Conservation (phyloP, 1,284 basidiomycete genomes). For the Ustilago cynodontis region DNA sequence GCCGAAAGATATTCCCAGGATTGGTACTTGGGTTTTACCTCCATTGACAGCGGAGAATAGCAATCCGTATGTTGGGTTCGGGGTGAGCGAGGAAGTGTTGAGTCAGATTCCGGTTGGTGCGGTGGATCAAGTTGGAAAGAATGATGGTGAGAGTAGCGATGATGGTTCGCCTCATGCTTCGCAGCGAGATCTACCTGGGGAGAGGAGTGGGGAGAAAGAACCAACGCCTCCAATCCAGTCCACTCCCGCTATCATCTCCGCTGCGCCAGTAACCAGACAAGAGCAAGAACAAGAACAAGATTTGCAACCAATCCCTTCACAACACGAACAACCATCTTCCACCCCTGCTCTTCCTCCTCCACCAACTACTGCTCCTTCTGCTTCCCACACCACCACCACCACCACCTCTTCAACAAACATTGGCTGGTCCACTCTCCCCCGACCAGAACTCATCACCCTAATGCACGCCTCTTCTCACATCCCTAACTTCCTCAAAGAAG, state of each 20-base stretch:
- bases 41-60: slow-evolving; percentile 35
- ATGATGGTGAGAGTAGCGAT: not conserved
- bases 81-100: slow-evolving; percentile 25
- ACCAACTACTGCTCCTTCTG: not conserved
- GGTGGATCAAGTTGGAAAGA: not conserved
- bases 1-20: slow-evolving; percentile 30
- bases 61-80: slow-evolving; percentile 19
- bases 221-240: slow-evolving; percentile 18
- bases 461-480: slow-evolving; percentile 38
- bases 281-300: not conserved
- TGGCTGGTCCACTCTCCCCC: slow-evolving; percentile 36
- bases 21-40: slow-evolving; percentile 40
- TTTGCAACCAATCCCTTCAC: slow-evolving; percentile 26
- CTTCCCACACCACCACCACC: slow-evolving; percentile 8
- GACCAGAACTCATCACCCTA: slow-evolving; percentile 25
- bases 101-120: slow-evolving; percentile 33
- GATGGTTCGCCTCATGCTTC: too few species aligned
- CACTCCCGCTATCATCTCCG: slow-evolving; percentile 20
- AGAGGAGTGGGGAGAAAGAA: not conserved
- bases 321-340: slow-evolving; percentile 16
- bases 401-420: not conserved
- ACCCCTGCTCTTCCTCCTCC: slow-evolving; percentile 21
- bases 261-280: too few species aligned
- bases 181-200: not conserved
- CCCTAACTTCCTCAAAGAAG: slow-evolving; percentile 39